phyloP scores from a whole-genome alignment of 129 eudicot genomes.

The Glebionis coronaria region DNA sequence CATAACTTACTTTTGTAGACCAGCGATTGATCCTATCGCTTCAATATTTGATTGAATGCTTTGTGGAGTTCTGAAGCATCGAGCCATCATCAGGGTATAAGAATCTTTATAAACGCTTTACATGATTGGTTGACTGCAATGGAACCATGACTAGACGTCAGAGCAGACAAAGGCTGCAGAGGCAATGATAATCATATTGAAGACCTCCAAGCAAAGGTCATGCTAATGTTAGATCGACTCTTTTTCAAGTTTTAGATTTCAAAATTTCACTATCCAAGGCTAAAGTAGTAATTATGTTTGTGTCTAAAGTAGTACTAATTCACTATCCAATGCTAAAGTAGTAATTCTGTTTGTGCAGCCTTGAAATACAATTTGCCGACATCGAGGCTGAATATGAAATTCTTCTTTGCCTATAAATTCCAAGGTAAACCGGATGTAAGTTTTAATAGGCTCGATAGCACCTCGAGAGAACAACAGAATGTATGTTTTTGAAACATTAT shows the following conservation, averaged over 20 bases:
- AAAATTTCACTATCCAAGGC: slow-evolving; percentile 15
- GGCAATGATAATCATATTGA: slow-evolving; percentile 60
- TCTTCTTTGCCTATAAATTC: slow-evolving; percentile 19
- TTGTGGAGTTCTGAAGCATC: too few relatives aligned
- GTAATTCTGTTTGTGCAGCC: slow-evolving; percentile 41
- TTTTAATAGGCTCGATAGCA: slow-evolving; percentile 43
- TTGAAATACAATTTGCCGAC: slow-evolving; percentile 62
- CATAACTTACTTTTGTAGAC: too few relatives aligned
- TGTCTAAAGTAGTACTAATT: too few relatives aligned
- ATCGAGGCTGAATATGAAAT: slow-evolving; percentile 61
- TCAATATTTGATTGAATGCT: too few relatives aligned
- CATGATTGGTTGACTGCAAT: slow-evolving; percentile 53
- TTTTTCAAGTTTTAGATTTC: neutral
- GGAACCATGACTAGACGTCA: slow-evolving; percentile 60
- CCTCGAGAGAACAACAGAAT: slow-evolving; percentile 56
- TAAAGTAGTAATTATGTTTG: too few relatives aligned
- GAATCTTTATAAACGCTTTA: too few relatives aligned
- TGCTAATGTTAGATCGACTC: slow-evolving; percentile 19
- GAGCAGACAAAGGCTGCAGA: slow-evolving; percentile 75
- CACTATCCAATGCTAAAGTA: too few relatives aligned
- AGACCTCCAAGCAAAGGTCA: slow-evolving; percentile 76
- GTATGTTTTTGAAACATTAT: too few relatives aligned
- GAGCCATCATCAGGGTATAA: too few relatives aligned
- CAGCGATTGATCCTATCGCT: too few relatives aligned
- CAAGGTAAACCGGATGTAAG: slow-evolving; percentile 55